A percentile compares a stretch with the other conserved stretches of the same genome.
phyloP scores from a whole-genome alignment of 768 basidiomycete species.

The Leccinum subtestaceum region DNA sequence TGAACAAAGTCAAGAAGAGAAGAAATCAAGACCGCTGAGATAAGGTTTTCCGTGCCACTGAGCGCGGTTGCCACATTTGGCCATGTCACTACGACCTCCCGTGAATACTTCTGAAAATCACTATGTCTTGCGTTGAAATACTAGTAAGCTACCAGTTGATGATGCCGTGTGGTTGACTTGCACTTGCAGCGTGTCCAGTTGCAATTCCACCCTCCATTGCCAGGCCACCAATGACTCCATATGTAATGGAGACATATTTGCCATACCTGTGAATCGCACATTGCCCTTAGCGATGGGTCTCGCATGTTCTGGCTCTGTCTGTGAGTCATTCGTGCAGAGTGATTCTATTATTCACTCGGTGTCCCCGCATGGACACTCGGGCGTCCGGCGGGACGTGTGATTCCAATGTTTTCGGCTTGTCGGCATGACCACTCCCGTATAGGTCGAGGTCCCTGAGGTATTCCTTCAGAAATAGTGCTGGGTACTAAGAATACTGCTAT shows the following conservation, averaged over 20 bases:
- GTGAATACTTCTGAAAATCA: not conserved
- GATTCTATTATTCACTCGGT: not conserved
- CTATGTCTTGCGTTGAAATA: not conserved
- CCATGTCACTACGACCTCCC: slow-evolving; percentile 4
- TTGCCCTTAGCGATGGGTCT: not conserved
- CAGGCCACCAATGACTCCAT: not conserved
- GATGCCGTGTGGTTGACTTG: not conserved
- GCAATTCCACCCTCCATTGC: not conserved
- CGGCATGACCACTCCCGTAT: not conserved
- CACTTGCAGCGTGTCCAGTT: not conserved
- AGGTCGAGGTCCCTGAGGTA: not conserved
- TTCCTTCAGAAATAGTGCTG: slow-evolving; percentile 12
- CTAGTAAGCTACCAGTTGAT: not conserved
- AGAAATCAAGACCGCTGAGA: slow-evolving; percentile 36
- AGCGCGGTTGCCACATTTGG: slow-evolving; percentile 24
- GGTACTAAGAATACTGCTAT: not conserved
- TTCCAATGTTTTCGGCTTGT: slow-evolving; percentile 5
- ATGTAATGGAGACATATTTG: not conserved
- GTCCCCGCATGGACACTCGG: not conserved
- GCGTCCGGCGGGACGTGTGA: not conserved
- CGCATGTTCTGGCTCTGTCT: not conserved
- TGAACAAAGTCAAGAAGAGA: slow-evolving; percentile 25
- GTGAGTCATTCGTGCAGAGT: not conserved
- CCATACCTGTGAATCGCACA: not conserved
- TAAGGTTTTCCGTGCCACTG: slow-evolving; percentile 36